A percentile compares a stretch with the other conserved stretches of the same genome.
Conservation (phyloP, 192 early-diverging fungal species). For the Geranomyces michiganensis region DNA sequence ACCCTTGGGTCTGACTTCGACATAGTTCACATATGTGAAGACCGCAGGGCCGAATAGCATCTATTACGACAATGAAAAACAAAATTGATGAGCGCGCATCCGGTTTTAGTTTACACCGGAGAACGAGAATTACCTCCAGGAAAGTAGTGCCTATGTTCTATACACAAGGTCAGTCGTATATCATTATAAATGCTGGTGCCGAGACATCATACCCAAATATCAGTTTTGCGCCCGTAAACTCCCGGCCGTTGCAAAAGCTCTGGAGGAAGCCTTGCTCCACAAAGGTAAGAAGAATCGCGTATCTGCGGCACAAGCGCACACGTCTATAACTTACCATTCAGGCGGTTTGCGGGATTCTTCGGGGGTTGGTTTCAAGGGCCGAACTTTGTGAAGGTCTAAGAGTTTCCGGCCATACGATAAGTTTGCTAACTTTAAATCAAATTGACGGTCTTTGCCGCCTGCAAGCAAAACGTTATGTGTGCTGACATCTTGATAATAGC, state of each 20-base stretch:
- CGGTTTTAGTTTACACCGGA: too few species aligned
- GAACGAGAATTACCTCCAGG: conserved; percentile 38
- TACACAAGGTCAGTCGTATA: background rate
- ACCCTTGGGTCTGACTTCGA: background rate
- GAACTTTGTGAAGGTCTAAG: conserved; percentile 25
- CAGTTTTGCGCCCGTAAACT: conserved; percentile 34
- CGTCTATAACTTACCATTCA: background rate
- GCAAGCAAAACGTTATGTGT: conserved; percentile 34
- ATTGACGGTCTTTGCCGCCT: conserved; percentile 22
- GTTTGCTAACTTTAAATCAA: conserved; percentile 38
- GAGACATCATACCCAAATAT: conserved; percentile 20
- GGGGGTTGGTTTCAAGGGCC: conserved; percentile 6
- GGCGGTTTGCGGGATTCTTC: background rate
- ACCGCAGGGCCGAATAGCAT: conserved; percentile 38
- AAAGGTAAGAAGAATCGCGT: too few species aligned
- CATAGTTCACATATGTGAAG: conserved; percentile 11
- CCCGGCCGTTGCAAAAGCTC: conserved; percentile 38
- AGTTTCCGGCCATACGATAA: conserved; percentile 33
- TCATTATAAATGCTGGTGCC: background rate
- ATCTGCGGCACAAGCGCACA: background rate
- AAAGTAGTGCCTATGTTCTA: conserved; percentile 32
- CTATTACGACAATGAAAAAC: conserved; percentile 5
- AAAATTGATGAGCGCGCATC: background rate
- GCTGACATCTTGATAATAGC: conserved; percentile 33
- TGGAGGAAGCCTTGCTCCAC: conserved; percentile 15